Base-by-base conservation (phyloP, 2,329 filamentous ascomycete species). In the Ceratocystis colombiana region DNA sequence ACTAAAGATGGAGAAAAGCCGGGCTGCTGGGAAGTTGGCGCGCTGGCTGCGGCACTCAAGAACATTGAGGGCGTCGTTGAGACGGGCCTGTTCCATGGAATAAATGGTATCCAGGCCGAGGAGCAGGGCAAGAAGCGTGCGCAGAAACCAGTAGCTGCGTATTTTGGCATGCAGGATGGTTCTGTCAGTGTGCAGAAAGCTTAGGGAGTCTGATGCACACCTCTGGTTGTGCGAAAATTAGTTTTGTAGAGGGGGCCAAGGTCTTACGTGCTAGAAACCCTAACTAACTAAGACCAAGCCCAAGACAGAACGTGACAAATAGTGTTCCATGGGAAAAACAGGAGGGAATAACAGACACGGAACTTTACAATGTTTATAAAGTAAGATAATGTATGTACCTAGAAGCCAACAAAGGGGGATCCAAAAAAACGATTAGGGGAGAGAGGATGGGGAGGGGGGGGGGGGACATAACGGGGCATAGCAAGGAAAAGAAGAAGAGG, bases 91-190 rank as follows among this genome's bases (percentile, higher is more conserved):
- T 99, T 99, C 78, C 84, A 86, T 53, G 93, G 93, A 2, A 74
- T 86, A 72, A 92, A 93, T 68, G 93, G 93, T 0, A 78, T 84
- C 17, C 80, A 95, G 74, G 83, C 82, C 53, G 78, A 73, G 22
- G 70, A 71, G 44, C 67, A 81, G 65, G 79, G 81, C 67, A 80
- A 84, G 70, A 79, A 81, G 65, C 87, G 88, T 61, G 91, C 89
- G 0, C 90, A 96, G 78, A 96, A 93, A 77, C 94, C 94, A 0
- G 82, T 96, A 12, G 91, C 91, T 33, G 92, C 90, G 28, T 99
- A 97, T 78, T 99, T 97, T 76, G 94, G 94, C 45, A 89, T 94
- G 84, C 83, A 88, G 57, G 88, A 90, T 72, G 89, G 89, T 2
- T 80, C 57, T 25, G 63, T 68, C 37, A 65, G 61, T 48, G 44